Evolutionary conservation across 305 asterid genomes (phyloP), one percentile per base, ranked within the genome.

Genomic region (Rubia peregrina): DNA sequence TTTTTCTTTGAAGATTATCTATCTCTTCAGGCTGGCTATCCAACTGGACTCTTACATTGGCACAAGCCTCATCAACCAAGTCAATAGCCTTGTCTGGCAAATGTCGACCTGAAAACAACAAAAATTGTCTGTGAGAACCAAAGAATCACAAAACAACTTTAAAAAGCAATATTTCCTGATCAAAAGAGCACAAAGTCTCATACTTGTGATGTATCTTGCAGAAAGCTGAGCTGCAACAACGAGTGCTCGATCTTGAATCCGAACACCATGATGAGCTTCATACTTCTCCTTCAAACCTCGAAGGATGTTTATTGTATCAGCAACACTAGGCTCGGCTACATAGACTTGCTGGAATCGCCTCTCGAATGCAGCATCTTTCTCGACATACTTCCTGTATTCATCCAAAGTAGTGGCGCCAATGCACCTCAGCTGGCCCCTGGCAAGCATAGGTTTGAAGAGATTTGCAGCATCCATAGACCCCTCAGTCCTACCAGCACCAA

Each of bases 21-120:
- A 93, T 93, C 59, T 90, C 95, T 73, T 90, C 97, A 0, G 97
- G 98, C 61, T 93, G 97, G 75, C 98, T 93, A 60, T 90, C 97
- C 0, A 90, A 90, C 73, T 93, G 97, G 16, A 93, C 97, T 64
- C 98, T 82, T 3, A 89, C 93, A 78, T 89, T 89, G 0, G 98
- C 97, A 76, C 97, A 94, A 2, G 98, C 96, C 73, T 94, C 97
- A 40, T 94, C 97, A 5, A 94, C 90, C 17, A 94, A 76, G 63
- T 91, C 97, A 53, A 94, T 94, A 0, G 98, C 98, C 82, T 94
- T 94, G 62, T 94, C 97, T 0, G 97, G 96, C 26, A 91, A 71
- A 77, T 89, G 96, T 7, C 97, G 81, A 55, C 95, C 97, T 90
- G 76, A 60, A 78, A 14, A 65, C 8, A 51, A 61, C 5, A 57